Conservation (phyloP, 2,329 filamentous ascomycete genomes). For the Ambrosiella cleistominuta region DNA sequence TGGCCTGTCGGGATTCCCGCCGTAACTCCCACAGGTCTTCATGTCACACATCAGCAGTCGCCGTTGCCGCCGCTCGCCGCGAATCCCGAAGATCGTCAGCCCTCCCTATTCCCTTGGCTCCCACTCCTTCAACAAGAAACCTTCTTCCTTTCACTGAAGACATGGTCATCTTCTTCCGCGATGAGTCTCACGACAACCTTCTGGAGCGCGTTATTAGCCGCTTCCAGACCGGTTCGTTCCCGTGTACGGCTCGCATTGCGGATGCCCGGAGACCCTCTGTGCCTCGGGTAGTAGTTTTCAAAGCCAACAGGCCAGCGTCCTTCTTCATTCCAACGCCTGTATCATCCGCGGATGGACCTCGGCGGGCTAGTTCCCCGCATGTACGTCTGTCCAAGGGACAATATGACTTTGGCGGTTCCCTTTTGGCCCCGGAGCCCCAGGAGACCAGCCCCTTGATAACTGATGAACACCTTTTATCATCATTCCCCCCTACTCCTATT, state of each 20-base stretch:
- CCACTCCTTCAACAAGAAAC: not conserved
- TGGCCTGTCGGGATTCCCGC: not conserved
- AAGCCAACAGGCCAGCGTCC: not conserved
- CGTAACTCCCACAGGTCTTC: not conserved
- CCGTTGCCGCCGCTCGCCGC: not conserved
- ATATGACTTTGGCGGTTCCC: slow-evolving; percentile 6
- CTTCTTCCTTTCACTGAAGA: slow-evolving; percentile 41
- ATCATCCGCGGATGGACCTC: not conserved
- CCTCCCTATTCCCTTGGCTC: not conserved
- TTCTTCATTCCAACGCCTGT: slow-evolving; percentile 1
- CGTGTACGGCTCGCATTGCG: slow-evolving; percentile 12
- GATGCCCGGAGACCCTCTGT: slow-evolving; percentile 9
- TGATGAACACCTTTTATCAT: slow-evolving; percentile 11
- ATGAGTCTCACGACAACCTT: slow-evolving; percentile 24
- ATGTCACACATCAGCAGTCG: not conserved
- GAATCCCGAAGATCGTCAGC: slow-evolving; percentile 5
- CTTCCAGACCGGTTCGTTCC: slow-evolving; percentile 25
- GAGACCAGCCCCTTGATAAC: not conserved
- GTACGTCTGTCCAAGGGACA: slow-evolving; percentile 3
- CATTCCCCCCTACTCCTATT: slow-evolving; percentile 10
- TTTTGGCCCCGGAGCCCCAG: not conserved
- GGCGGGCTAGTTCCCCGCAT: slow-evolving; percentile 10
- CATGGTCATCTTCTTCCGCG: slow-evolving; percentile 35
- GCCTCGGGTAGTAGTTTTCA: slow-evolving; percentile 9
- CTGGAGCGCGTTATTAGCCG: slow-evolving; percentile 30